Evolutionary conservation across 108 stramenopile species (phyloP).

Genomic region (Cyclostephanos invisitatus): DNA sequence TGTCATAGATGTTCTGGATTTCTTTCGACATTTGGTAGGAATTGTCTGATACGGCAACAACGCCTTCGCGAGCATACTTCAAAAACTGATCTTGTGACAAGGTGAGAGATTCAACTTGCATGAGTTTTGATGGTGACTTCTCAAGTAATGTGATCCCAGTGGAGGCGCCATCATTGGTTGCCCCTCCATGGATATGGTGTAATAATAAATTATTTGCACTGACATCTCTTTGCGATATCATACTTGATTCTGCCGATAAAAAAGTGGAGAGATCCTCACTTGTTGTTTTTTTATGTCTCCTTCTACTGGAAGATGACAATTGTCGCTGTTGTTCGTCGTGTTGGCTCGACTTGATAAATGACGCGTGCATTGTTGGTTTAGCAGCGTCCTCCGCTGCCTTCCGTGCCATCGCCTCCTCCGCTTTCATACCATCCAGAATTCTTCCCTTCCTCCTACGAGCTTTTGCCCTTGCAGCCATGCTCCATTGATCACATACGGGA

Average conservation of each 20-base stretch:
- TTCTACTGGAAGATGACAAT: neutral
- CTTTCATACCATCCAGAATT: slow-evolving; percentile 1
- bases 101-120: neutral
- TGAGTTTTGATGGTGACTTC: neutral
- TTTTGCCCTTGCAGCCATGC: slow-evolving; percentile 37
- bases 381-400: neutral
- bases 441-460: slow-evolving; percentile 36
- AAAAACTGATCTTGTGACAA: slow-evolving; percentile 63
- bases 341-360: neutral
- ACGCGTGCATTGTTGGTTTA: neutral
- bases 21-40: neutral
- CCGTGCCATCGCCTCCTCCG: neutral
- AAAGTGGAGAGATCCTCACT: neutral
- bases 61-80: slow-evolving; percentile 58
- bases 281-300: slow-evolving; percentile 10
- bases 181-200: neutral
- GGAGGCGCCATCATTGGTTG: neutral
- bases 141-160: neutral
- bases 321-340: neutral
- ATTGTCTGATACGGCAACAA: slow-evolving; percentile 1
- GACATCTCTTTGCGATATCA: neutral
- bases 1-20: neutral
- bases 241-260: neutral
- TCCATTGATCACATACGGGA: slow-evolving; percentile 62
- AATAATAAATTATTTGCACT: slow-evolving; percentile 10